These are phyloP conservation scores for Coprinellus micaceus DNA, from an alignment of 768 basidiomycete genomes.

Conservation along the genomic window DNA sequence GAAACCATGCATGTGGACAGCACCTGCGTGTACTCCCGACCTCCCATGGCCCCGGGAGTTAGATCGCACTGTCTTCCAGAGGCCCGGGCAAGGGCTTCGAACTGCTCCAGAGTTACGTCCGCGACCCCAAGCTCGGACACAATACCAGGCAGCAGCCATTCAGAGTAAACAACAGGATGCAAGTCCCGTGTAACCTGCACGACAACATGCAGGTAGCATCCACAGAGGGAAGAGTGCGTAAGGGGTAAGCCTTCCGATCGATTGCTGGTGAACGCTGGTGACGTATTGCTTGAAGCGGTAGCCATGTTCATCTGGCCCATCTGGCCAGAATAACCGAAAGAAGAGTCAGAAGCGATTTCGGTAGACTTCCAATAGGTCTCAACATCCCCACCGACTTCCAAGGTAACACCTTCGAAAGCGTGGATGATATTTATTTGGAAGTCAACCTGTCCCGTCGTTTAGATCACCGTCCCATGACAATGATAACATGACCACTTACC, in stretches of 20 bases:
- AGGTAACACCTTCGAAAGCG: slow-evolving; percentile 86
- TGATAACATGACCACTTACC: slow-evolving; percentile 37
- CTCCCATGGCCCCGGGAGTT: slow-evolving; percentile 16
- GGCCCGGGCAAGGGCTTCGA: slow-evolving; percentile 58
- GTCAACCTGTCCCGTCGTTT: slow-evolving; percentile 53
- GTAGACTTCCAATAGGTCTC: slow-evolving; percentile 99
- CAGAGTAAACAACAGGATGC: slow-evolving; percentile 80
- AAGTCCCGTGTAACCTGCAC: slow-evolving; percentile 92
- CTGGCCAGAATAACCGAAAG: slow-evolving; percentile 32
- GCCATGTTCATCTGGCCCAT: slow-evolving; percentile 37
- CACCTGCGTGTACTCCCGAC: slow-evolving; percentile 42
- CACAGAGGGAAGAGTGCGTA: slow-evolving; percentile 85
- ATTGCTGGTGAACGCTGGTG: slow-evolving; percentile 56
- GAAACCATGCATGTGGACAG: slow-evolving; percentile 61
- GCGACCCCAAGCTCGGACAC: slow-evolving; percentile 76
- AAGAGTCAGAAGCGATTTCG: slow-evolving; percentile 35
- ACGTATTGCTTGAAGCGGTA: slow-evolving; percentile 55
- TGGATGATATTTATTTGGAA: slow-evolving; percentile 86
- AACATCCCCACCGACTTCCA: slow-evolving; percentile 91
- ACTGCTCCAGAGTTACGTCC: slow-evolving; percentile 82
- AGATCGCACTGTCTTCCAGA: slow-evolving; percentile 38
- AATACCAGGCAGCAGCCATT: slow-evolving; percentile 71
- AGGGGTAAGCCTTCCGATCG: slow-evolving; percentile 52
- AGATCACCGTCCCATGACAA: slow-evolving; percentile 7
- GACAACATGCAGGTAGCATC: slow-evolving; percentile 81